Evolutionary conservation across 805 yeast genomes (phyloP), one percentile per base, ranked within the genome.

Genomic region (Sugiyamaella marilandica): DNA sequence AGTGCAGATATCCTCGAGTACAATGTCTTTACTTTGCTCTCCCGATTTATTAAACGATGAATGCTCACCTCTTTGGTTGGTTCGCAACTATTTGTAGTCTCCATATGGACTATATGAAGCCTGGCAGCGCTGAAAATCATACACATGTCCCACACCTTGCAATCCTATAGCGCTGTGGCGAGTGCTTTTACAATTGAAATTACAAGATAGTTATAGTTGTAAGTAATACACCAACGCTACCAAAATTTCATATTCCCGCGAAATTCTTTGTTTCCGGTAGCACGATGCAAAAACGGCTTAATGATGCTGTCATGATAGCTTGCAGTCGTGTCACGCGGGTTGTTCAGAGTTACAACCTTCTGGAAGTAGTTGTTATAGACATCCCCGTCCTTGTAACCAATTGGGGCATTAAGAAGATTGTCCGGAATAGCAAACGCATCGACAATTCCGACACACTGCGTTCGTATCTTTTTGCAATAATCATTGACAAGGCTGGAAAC

Each of bases 341-440:
- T 63, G 47, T 71, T 65, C 14, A 82, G 80, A 52, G 81, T 81
- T 63, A 79, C 80, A 54, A 84, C 84, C 50, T 74, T 72, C 21
- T 64, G 70, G 65, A 84, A 84, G 71, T 89, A 88, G 67, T 86
- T 82, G 64, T 83, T 82, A 72, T 89, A 90, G 53, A 87, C 83
- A 67, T 90, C 84, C 54, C 97, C 97, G 61, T 86, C 82, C 69
- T 78, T 84, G 52, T 75, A 76, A 46, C 97, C 97, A 53, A 90
- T 78, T 4, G 94, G 83, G 0, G 96, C 82, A 67, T 88, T 86
- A 64, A 90, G 77, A 72, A 85, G 79, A 65, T 77, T 84, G 70
- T 90, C 96, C 36, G 88, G 81, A 56, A 85, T 77, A 69, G 84
- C 81, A 75, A 90, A 90, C 1, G 95, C 78, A 69, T 90, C 97